Evolutionary conservation across 257 asterid genomes (phyloP).

Genomic region (Ehretia macrophylla): DNA sequence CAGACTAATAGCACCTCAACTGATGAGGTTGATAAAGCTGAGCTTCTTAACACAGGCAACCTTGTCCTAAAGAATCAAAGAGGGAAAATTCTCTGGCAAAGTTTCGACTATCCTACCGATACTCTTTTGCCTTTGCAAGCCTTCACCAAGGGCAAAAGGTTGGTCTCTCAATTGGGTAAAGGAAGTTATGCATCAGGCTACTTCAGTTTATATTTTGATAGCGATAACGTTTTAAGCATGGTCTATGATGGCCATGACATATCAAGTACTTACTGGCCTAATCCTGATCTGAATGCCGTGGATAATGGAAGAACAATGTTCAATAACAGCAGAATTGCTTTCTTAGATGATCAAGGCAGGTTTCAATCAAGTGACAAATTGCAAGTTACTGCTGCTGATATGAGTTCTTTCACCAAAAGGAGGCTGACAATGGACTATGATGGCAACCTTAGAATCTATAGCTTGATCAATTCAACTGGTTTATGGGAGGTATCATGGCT

Average conservation of each 20-base stretch:
- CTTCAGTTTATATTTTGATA: constrained; percentile 46
- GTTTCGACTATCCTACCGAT: constrained; percentile 52
- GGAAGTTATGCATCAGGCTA: constrained; percentile 40
- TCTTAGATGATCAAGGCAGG: constrained; percentile 37
- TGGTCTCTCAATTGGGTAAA: constrained; percentile 32
- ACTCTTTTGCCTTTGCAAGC: constrained; percentile 46
- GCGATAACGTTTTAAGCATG: constrained; percentile 44
- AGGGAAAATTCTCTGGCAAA: constrained; percentile 50
- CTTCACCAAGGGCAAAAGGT: constrained; percentile 41
- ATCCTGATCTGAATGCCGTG: constrained; percentile 33
- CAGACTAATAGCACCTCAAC: too few relatives aligned
- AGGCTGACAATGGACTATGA: constrained; percentile 48
- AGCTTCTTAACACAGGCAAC: constrained; percentile 49
- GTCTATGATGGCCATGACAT: constrained; percentile 44
- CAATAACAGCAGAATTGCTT: constrained; percentile 18
- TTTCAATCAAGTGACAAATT: constrained; percentile 46
- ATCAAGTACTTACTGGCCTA: constrained; percentile 55
- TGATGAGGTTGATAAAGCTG: constrained; percentile 5
- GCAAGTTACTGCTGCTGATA: constrained; percentile 39
- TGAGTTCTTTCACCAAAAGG: constrained; percentile 38
- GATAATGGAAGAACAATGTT: constrained; percentile 35
- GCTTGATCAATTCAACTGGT: constrained; percentile 37
- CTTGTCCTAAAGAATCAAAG: constrained; percentile 30
- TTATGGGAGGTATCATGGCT: constrained; percentile 52
- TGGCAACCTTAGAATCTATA: constrained; percentile 51